Evolutionary conservation across 306 rosid species (phyloP), one percentile per base, ranked within the genome.

Genomic region (Amphicarpaea edgeworthii): DNA sequence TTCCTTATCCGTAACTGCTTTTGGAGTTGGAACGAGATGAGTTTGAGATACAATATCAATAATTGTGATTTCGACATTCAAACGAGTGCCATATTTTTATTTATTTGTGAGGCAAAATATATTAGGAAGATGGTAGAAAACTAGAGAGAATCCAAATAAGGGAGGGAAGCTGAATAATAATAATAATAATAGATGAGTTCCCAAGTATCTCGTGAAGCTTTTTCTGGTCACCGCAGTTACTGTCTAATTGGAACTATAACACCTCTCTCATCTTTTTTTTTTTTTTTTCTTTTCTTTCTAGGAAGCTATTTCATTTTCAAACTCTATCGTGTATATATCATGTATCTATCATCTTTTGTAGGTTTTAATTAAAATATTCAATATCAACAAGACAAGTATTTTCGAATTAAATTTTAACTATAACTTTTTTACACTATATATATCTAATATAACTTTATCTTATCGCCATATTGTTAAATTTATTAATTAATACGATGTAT

Each of bases 161-260:
- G 10, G 45, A 20, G 47, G 77, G 41, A 78, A 61, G 55, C 17
- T 70, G 68, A 40, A 55, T 24, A 23, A 26, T n/a, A n/a, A n/a
- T n/a, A n/a, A n/a, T n/a, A n/a, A n/a, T 23, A 47, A 34, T n/a
- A 55, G 6, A 11, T n/a, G n/a, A n/a, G n/a, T 7, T 66, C 75
- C 45, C 83, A 79, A 82, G 88, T 10, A 80, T 83, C 89, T 63
- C 87, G 89, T 86, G 89, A 86, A 21, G 69, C 79, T 73, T 82
- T 24, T 78, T 77, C 40, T 41, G 73, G 77, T 57, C 73, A 69
- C 89, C 86, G 83, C 89, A 79, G 72, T 73, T 72, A 76, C 77
- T 59, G 14, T 28, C 80, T 84, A 85, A 75, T 82, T 53, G 15
- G 49, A 77, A 59, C 70, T 46, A 32, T 24, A 46, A 28, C 76